Base-by-base conservation (phyloP, 2,329 filamentous ascomycete genomes). In the Cladosporium colombiae region DNA sequence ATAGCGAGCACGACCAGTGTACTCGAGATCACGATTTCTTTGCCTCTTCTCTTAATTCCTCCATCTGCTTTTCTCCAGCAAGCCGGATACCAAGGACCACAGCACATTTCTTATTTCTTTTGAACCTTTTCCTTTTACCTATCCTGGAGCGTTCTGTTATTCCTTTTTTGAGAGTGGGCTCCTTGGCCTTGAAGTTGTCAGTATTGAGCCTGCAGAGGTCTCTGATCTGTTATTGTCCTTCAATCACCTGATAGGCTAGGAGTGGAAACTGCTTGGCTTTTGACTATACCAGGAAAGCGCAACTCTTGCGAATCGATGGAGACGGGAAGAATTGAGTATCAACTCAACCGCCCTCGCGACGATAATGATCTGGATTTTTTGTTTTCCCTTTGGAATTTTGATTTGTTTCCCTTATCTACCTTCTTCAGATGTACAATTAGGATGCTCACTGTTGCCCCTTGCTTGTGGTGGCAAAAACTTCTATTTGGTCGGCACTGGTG, bases 21-120 rank as follows among this genome's bases (percentile, higher is more conserved):
- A 11, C 27, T 21, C 40, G 23, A 16, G 14, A 31, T 18, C 3
- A 46, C 27, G 59, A 52, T 52, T 62, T 52, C 29, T n/a, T 40
- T 23, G 40, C 8, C 8, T 46, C 40, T 29, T 29, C n/a, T 33
- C 10, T 56, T 56, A 8, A 46, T 29, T n/a, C 2, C 7, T 6
- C 16, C 1, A 55, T 8, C 18, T 55, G 49, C 2, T 46, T 33
- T 31, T 55, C 5, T 5, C 3, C 59, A 62, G 44, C 59, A 31
- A 56, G 33, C 33, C 55, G 61, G 50, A 63, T 63, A 63, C 61
- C 61, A 63, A 50, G 61, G 33, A 37, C 60, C 55, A 25, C 61
- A 63, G 61, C 61, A 63, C 61, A n/a, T 21, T 27, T 18, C 13
- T 25, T 27, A 29, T 33, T 11, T 21, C 2, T n/a, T 16, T 29